Evolutionary conservation across 2,329 filamentous ascomycete genomes (phyloP).

Genomic region (Penicillium corylophilum): DNA sequence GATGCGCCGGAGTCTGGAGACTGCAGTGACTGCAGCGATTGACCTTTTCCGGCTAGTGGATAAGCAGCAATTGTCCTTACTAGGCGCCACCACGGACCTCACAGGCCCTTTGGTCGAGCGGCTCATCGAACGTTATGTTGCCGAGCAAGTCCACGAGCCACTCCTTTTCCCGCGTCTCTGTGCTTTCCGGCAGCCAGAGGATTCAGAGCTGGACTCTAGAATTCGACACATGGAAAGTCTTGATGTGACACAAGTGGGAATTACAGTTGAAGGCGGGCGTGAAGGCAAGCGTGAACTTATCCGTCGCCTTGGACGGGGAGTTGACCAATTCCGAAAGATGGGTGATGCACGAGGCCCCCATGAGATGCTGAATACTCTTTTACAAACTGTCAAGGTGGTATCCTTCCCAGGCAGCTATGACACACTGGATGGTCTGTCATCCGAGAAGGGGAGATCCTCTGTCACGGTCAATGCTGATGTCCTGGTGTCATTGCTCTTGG

Average conservation of each 20-base stretch:
- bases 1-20: slow-evolving; percentile 85
- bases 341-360: slow-evolving; percentile 73
- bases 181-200: slow-evolving; percentile 74
- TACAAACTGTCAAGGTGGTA: slow-evolving; percentile 79
- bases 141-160: slow-evolving; percentile 83
- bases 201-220: slow-evolving; percentile 82
- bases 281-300: slow-evolving; percentile 79
- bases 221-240: slow-evolving; percentile 91
- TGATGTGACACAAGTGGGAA: slow-evolving; percentile 91
- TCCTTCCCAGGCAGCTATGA: slow-evolving; percentile 60
- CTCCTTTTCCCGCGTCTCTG: slow-evolving; percentile 82
- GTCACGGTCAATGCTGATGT: slow-evolving; percentile 83
- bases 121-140: slow-evolving; percentile 90
- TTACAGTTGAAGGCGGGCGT: slow-evolving; percentile 75
- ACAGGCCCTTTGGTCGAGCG: slow-evolving; percentile 90
- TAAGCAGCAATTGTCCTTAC: slow-evolving; percentile 86
- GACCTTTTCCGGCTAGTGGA: slow-evolving; percentile 95
- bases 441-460: slow-evolving; percentile 55
- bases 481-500: slow-evolving; percentile 82
- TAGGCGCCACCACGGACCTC: slow-evolving; percentile 89
- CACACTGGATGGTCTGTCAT: slow-evolving; percentile 39
- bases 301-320: slow-evolving; percentile 70
- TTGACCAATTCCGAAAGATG: slow-evolving; percentile 89
- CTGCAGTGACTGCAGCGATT: slow-evolving; percentile 87
- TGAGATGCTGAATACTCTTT: slow-evolving; percentile 80